Conservation (phyloP, 2,329 filamentous ascomycete genomes). For the Biscogniauxia marginata region DNA sequence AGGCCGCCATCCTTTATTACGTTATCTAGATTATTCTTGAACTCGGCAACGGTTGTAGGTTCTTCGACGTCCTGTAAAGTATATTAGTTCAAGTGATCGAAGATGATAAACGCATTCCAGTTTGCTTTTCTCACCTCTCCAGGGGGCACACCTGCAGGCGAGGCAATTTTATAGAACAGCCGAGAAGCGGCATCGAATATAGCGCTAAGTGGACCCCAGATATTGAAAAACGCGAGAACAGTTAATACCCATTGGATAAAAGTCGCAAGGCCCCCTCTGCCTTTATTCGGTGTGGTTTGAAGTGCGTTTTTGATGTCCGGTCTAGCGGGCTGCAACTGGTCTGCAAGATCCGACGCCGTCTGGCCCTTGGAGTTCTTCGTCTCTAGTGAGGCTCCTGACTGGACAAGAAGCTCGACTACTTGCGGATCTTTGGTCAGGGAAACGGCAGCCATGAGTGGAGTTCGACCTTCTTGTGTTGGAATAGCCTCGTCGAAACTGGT, state of each 20-base stretch:
- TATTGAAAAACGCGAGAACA: conserved; percentile 10
- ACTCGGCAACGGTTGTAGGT: conserved; percentile 5
- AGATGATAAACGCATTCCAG: not conserved
- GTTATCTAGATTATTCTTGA: conserved; percentile 13
- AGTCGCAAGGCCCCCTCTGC: conserved; percentile 14
- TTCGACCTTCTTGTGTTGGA: conserved; percentile 7
- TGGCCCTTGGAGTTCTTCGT: conserved; percentile 13
- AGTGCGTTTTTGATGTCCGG: conserved; percentile 10
- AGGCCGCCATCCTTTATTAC: conserved; percentile 9
- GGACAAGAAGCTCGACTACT: conserved; percentile 13
- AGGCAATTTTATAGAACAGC: conserved; percentile 1
- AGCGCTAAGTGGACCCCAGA: conserved; percentile 7
- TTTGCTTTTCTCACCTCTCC: conserved; percentile 4
- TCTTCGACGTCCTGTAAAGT: conserved; percentile 10
- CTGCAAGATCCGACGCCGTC: conserved; percentile 9
- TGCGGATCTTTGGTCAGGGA: conserved; percentile 7
- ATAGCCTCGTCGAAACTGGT: conserved; percentile 10
- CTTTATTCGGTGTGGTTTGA: conserved; percentile 8
- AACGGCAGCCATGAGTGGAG: conserved; percentile 16
- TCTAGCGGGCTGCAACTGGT: conserved; percentile 6
- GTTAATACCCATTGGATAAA: conserved; percentile 16
- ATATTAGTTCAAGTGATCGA: not conserved
- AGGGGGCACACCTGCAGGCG: conserved; percentile 3
- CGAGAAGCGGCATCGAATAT: conserved; percentile 16
- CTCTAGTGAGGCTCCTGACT: conserved; percentile 14